These are phyloP conservation scores for Candida easanensis DNA, from an alignment of 805 yeast genomes.

Conservation along the genomic window DNA sequence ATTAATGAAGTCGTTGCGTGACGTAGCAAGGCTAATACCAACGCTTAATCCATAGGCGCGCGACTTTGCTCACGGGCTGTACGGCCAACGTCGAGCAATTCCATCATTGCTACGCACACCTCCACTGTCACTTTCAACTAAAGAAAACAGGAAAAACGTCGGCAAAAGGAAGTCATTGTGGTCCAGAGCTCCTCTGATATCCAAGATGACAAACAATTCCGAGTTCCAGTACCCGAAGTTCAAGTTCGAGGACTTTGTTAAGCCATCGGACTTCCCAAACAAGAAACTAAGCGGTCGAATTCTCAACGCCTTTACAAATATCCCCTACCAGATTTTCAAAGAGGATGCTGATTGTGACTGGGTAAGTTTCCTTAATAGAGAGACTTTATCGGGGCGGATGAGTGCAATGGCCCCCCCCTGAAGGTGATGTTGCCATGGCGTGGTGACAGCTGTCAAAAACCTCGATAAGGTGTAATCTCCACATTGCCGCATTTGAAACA, in stretches of 20 bases:
- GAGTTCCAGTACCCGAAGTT: conserved; percentile 1
- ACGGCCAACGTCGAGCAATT: background rate
- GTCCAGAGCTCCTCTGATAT: too few relatives aligned
- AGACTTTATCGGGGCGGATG: background rate
- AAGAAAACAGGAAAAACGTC: too few relatives aligned
- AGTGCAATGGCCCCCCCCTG: background rate
- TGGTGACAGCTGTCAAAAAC: conserved; percentile 4
- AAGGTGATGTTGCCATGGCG: background rate
- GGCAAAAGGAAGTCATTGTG: background rate
- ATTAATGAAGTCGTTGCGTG: background rate
- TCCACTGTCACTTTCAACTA: background rate
- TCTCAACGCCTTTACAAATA: conserved; percentile 61
- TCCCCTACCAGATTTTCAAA: conserved; percentile 60
- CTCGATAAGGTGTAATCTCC: background rate
- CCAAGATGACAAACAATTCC: conserved; percentile 1
- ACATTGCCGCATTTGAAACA: conserved; percentile 1
- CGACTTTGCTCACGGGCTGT: background rate
- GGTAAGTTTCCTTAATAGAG: conserved; percentile 8
- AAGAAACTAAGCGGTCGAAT: conserved; percentile 51
- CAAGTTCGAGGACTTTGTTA: conserved; percentile 17
- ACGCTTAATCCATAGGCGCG: too few relatives aligned
- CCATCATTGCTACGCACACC: background rate
- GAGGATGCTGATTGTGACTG: conserved; percentile 33
- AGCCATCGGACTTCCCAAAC: conserved; percentile 24
- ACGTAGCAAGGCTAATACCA: too few relatives aligned